Evolutionary conservation across 1,139 yeast genomes (phyloP), one percentile per base, ranked within the genome.

Genomic region (Yamadazyma triangularis): DNA sequence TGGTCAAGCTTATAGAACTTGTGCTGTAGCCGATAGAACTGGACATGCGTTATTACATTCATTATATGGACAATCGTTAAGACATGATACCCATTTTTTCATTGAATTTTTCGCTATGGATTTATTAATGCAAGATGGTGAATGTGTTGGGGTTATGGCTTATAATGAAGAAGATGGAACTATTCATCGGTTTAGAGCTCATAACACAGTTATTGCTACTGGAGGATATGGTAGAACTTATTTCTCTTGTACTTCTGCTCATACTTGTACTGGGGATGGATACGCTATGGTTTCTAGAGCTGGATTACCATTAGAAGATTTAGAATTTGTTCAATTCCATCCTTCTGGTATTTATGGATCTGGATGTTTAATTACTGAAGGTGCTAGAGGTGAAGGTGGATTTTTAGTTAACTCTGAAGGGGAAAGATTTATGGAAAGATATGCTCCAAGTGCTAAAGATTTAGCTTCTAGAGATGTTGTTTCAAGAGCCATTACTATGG

Each of bases 381-480:
- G 98, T 68, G 95, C 96, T 46, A 85, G 98, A 73, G 98, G 98
- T 76, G 98, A 91, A 73, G 98, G 98, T 77, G 98, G 98, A 45
- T 89, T 78, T 77, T 72, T 91, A 58, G 75, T 91, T 45, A 91
- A 91, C 75, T 79, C 89, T 49, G 95, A 91, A 67, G 98, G 98
- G 74, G 98, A 91, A 73, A 83, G 98, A 67, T 91, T 91, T 64
- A 91, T 91, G 98, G 98, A 91, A 73, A 83, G 98, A 66, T 91
- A 91, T 58, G 98, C 98, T 37, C 98, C 98, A 48, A 84, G 91
- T 36, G 98, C 98, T 48, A 91, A 89, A 73, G 98, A 91, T 68
- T 75, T 91, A 62, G 98, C 98, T 38, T 88, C 95, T 43, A 83
- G 98, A 73, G 98, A 91, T 61, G 98, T 91, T 47, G 98, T 91